Evolutionary conservation across 768 basidiomycete genomes (phyloP).

Genomic region (Pleurotus djamor): DNA sequence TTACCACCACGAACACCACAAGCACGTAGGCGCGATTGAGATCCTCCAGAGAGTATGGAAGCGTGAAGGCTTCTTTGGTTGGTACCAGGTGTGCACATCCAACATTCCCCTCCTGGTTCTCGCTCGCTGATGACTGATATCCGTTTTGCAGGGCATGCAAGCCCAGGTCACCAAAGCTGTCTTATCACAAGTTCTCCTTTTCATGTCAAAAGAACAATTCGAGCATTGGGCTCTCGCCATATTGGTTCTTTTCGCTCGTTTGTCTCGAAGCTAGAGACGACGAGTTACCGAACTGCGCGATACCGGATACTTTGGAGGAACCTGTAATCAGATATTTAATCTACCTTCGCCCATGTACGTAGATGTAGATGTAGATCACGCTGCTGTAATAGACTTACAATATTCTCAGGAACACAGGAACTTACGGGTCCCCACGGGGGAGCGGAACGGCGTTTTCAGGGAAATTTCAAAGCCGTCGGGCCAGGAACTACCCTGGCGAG

Average conservation of each 20-base stretch:
- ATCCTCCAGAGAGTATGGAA: conserved; percentile 70
- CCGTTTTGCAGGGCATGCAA: conserved; percentile 74
- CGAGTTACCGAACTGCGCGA: too few relatives aligned
- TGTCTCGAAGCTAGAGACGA: conserved; percentile 16
- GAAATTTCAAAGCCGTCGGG: too few relatives aligned
- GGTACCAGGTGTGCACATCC: conserved; percentile 83
- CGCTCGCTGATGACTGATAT: background rate
- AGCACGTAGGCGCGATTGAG: conserved; percentile 72
- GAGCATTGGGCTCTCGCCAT: conserved; percentile 83
- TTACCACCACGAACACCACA: conserved; percentile 37
- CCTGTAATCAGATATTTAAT: too few relatives aligned
- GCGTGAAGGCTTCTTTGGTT: conserved; percentile 83
- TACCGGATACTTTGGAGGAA: too few relatives aligned
- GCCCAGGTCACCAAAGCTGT: conserved; percentile 97
- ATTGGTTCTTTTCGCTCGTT: conserved; percentile 51
- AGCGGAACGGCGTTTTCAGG: too few relatives aligned
- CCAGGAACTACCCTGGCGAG: too few relatives aligned
- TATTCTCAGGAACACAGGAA: too few relatives aligned
- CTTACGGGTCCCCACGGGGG: too few relatives aligned
- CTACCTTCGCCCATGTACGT: too few relatives aligned
- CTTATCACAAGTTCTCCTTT: conserved; percentile 90
- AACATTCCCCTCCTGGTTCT: background rate
- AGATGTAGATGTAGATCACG: too few relatives aligned
- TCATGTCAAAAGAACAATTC: conserved; percentile 97
- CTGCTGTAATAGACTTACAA: too few relatives aligned